phyloP scores from a whole-genome alignment of 495 filamentous ascomycete genomes.

The Podospora fimiseda region DNA sequence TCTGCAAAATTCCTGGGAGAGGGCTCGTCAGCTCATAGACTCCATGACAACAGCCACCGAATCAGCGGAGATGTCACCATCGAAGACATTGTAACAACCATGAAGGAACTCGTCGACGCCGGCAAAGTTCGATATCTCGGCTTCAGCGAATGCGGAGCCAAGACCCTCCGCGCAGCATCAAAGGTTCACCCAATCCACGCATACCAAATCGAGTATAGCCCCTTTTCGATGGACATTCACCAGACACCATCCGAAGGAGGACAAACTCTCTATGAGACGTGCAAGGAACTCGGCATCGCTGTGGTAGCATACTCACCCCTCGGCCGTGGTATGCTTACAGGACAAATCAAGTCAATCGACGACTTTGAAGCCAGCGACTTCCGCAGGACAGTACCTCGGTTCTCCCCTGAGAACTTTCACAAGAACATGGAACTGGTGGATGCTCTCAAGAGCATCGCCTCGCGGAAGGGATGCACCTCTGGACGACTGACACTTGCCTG shows the following conservation, averaged over 20 bases:
- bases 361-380: slow-evolving; percentile 62
- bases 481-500: slow-evolving; percentile 74
- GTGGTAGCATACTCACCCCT: slow-evolving; percentile 55
- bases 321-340: slow-evolving; percentile 54
- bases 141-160: slow-evolving; percentile 25
- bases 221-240: slow-evolving; percentile 21
- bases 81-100: slow-evolving; percentile 15
- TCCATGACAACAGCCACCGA: slow-evolving; percentile 8
- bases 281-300: slow-evolving; percentile 54
- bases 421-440: slow-evolving; percentile 67
- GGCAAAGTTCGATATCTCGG: slow-evolving; percentile 43
- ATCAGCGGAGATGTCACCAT: slow-evolving; percentile 17
- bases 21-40: too few relatives aligned
- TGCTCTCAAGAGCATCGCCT: slow-evolving; percentile 59
- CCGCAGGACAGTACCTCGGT: slow-evolving; percentile 47
- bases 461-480: slow-evolving; percentile 59
- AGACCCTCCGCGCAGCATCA: slow-evolving; percentile 24
- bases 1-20: too few relatives aligned
- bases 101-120: slow-evolving; percentile 18
- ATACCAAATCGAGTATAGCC: slow-evolving; percentile 23
- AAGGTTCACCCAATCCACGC: slow-evolving; percentile 23
- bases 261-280: slow-evolving; percentile 8
- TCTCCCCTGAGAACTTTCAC: slow-evolving; percentile 61
- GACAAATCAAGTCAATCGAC: slow-evolving; percentile 51
- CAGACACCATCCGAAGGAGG: neutral